Percentiles rank a stretch among this genome's conserved stretches.
Conservation (phyloP, 176 grass and related monocot genomes). For the Paspalum notatum region DNA sequence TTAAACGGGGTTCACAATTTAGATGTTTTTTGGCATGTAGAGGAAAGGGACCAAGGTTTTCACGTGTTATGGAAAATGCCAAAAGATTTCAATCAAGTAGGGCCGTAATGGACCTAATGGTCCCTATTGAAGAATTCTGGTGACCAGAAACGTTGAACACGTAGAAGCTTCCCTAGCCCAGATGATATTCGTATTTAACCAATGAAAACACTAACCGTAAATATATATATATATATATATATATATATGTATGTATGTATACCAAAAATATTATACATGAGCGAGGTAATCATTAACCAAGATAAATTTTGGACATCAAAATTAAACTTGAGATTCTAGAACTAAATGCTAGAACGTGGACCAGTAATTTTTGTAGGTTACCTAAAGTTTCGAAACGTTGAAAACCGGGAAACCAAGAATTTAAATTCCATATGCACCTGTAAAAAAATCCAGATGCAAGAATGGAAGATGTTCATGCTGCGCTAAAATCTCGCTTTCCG, state of each 20-base stretch:
- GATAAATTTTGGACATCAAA: not conserved
- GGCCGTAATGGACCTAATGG: constrained; percentile 1
- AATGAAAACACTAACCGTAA: not conserved
- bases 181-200: not conserved
- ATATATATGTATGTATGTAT: no score
- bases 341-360: not conserved
- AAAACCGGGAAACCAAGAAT: no score
- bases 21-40: not conserved
- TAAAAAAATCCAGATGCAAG: not conserved
- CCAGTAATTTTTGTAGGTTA: not conserved
- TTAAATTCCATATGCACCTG: not conserved
- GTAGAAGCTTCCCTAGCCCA: constrained; percentile 9
- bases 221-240: no score
- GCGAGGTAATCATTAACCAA: not conserved
- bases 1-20: not conserved
- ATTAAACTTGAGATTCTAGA: not conserved
- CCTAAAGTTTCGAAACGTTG: not conserved
- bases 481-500: not conserved
- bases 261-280: not conserved
- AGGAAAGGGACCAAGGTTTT: constrained; percentile 7
- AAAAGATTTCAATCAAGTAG: constrained; percentile 37
- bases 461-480: not conserved
- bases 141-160: constrained; percentile 15
- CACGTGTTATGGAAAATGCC: constrained; percentile 40
- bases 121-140: not conserved